These are phyloP conservation scores for Penicillium tannophilum DNA, from an alignment of 495 filamentous ascomycete species.

Conservation along the genomic window DNA sequence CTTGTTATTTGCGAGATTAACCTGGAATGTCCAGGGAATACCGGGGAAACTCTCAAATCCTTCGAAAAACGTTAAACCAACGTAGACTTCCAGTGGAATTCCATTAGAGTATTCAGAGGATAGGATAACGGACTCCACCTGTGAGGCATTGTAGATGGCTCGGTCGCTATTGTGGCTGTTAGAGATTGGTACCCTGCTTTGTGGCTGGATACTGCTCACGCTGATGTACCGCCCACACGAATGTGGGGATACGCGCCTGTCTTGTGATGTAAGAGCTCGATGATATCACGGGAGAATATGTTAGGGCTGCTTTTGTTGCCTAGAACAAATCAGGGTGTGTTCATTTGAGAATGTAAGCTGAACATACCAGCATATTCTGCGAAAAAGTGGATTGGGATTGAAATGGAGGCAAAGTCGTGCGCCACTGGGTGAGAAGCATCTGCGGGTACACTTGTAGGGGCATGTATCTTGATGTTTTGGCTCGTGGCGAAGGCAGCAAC, in stretches of 20 bases:
- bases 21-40: constrained; percentile 22
- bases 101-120: constrained; percentile 16
- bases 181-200: background rate
- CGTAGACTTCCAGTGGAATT: constrained; percentile 18
- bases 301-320: constrained; percentile 21
- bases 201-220: constrained; percentile 1
- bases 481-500: background rate
- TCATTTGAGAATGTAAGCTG: background rate
- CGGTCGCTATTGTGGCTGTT: constrained; percentile 12
- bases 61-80: constrained; percentile 17
- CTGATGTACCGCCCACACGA: constrained; percentile 21
- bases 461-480: background rate
- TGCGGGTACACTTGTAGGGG: background rate
- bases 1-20: constrained; percentile 24
- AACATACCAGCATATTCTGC: constrained; percentile 4
- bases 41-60: constrained; percentile 21
- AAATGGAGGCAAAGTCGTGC: constrained; percentile 1
- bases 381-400: constrained; percentile 1
- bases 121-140: constrained; percentile 15
- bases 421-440: background rate
- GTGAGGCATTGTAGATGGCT: constrained; percentile 18
- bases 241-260: constrained; percentile 18
- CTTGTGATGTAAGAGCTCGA: constrained; percentile 14
- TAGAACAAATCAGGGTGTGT: background rate
- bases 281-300: constrained; percentile 17